phyloP scores from a whole-genome alignment of 1,284 basidiomycete genomes.

The Porphyrellus sp. region DNA sequence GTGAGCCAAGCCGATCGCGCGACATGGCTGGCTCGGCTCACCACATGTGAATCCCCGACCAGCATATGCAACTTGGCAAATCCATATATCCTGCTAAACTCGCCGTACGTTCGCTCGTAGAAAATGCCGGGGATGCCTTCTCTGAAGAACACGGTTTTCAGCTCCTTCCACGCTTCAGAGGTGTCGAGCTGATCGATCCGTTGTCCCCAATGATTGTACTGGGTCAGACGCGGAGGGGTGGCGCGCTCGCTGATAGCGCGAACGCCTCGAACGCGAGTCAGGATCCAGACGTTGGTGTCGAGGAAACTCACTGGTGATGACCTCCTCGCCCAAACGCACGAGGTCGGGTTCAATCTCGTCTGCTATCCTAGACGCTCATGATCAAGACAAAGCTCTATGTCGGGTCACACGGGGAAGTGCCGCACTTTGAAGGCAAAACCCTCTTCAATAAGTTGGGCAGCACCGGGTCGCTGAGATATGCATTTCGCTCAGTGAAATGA shows the following conservation, averaged over 20 bases:
- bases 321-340: conserved; percentile 50
- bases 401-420: not conserved
- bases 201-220: conserved; percentile 69
- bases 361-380: conserved; percentile 21
- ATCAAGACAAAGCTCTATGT: not conserved
- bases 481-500: conserved; percentile 49
- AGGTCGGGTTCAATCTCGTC: conserved; percentile 54
- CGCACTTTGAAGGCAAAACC: conserved; percentile 46
- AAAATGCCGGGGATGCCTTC: conserved; percentile 67
- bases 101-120: conserved; percentile 56
- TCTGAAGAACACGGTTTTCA: conserved; percentile 69
- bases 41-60: conserved; percentile 60
- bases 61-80: conserved; percentile 65
- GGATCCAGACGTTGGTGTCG: not conserved
- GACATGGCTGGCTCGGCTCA: conserved; percentile 27
- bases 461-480: conserved; percentile 57
- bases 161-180: conserved; percentile 66
- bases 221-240: conserved; percentile 50
- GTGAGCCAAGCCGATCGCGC: not conserved
- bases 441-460: conserved; percentile 57
- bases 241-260: conserved; percentile 45
- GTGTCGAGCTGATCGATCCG: conserved; percentile 64
- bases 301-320: conserved; percentile 42
- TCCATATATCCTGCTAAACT: conserved; percentile 56
- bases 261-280: conserved; percentile 39